A percentile compares a stretch with the other conserved stretches of the same genome.
phyloP scores from a whole-genome alignment of 2,329 filamentous ascomycete species.

The Sarocladium strictum region DNA sequence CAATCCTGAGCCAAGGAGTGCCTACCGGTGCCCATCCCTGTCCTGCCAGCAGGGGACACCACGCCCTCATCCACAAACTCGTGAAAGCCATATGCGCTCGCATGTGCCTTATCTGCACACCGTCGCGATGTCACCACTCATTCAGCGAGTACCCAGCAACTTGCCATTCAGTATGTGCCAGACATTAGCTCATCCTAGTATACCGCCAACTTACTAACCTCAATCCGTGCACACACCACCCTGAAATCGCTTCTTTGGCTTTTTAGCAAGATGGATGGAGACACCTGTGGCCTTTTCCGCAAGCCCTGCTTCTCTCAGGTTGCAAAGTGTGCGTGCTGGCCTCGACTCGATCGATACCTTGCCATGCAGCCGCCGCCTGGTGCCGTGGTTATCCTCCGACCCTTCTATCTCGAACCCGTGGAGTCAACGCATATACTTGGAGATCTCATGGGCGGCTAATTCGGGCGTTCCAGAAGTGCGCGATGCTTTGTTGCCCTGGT shows the following conservation, averaged over 20 bases:
- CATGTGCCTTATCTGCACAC: constrained; percentile 6
- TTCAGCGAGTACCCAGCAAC: not conserved
- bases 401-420: not conserved
- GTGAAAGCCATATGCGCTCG: not conserved
- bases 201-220: not conserved
- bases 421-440: not conserved
- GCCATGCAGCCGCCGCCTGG: not conserved
- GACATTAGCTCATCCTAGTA: not conserved
- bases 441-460: constrained; percentile 2
- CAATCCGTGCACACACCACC: not conserved
- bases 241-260: not conserved
- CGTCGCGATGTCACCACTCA: not conserved
- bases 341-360: not conserved
- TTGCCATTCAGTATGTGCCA: not conserved
- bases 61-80: not conserved
- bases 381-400: not conserved
- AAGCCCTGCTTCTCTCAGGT: not conserved
- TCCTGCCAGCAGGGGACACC: not conserved
- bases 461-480: not conserved
- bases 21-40: constrained; percentile 6
- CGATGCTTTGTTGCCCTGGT: not conserved
- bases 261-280: not conserved
- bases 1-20: not conserved
- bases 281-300: not conserved
- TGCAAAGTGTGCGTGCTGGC: not conserved